Evolutionary conservation across 345 rosid species (phyloP).

Genomic region (Euclidium syriacum): DNA sequence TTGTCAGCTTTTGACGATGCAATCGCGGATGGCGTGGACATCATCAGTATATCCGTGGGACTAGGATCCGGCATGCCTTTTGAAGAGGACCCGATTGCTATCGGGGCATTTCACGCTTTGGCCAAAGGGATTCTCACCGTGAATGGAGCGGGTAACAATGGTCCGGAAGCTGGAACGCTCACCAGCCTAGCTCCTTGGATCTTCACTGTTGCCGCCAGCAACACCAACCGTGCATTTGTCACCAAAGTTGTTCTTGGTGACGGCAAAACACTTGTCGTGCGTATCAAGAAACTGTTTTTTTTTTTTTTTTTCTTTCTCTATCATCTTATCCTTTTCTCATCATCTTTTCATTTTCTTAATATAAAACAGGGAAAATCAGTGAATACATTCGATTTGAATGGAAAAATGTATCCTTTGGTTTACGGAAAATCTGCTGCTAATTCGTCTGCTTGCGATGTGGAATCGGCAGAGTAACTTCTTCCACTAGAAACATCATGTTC

Average conservation of each 20-base stretch:
- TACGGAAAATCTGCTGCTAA: background rate
- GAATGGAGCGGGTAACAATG: constrained; percentile 36
- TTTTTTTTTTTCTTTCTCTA: too few relatives aligned
- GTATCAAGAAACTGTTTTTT: constrained; percentile 22
- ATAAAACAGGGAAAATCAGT: constrained; percentile 31
- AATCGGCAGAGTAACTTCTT: background rate
- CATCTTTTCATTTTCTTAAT: too few relatives aligned
- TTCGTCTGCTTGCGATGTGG: background rate
- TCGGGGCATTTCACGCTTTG: constrained; percentile 45
- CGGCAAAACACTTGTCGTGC: constrained; percentile 32
- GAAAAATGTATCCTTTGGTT: constrained; percentile 29
- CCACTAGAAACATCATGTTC: constrained; percentile 1
- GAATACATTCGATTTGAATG: constrained; percentile 23
- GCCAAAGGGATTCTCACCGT: constrained; percentile 35
- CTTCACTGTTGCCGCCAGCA: constrained; percentile 40
- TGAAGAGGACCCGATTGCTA: constrained; percentile 22
- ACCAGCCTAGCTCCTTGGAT: constrained; percentile 38
- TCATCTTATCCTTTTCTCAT: too few relatives aligned
- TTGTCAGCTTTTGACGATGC: constrained; percentile 53
- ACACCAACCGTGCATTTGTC: constrained; percentile 30
- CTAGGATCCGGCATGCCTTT: fast-evolving
- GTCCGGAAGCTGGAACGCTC: background rate
- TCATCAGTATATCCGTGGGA: constrained; percentile 32
- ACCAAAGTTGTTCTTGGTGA: constrained; percentile 36
- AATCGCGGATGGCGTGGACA: constrained; percentile 50